Percentiles rank a stretch among this genome's conserved stretches.
phyloP scores from a whole-genome alignment of 2,329 filamentous ascomycete species.

The Diaporthe ampelina region DNA sequence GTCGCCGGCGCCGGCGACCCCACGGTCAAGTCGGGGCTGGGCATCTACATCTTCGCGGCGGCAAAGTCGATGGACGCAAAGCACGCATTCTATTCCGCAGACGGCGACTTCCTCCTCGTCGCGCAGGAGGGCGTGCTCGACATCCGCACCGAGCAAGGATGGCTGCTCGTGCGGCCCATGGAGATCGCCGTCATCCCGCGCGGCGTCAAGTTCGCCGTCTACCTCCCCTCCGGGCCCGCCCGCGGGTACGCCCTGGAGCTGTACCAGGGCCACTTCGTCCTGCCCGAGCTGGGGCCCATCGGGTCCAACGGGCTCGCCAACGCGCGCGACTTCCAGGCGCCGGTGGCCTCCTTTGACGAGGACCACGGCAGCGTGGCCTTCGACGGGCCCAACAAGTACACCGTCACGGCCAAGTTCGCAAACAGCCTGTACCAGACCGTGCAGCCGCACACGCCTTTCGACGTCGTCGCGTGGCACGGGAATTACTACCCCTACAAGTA shows the following conservation, averaged over 20 bases:
- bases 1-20: constrained; percentile 86
- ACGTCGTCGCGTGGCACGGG: constrained; percentile 85
- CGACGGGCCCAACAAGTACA: constrained; percentile 56
- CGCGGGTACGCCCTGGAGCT: constrained; percentile 83
- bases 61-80: constrained; percentile 82
- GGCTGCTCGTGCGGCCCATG: constrained; percentile 80
- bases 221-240: constrained; percentile 71
- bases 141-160: constrained; percentile 83
- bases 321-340: constrained; percentile 80
- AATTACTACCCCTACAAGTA: constrained; percentile 88
- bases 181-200: constrained; percentile 84
- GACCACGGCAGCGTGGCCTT: constrained; percentile 59
- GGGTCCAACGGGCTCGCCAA: constrained; percentile 83
- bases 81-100: constrained; percentile 87
- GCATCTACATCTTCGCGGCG: constrained; percentile 85
- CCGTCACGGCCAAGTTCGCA: constrained; percentile 75
- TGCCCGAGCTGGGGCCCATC: constrained; percentile 81
- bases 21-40: constrained; percentile 82
- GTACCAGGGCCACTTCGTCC: constrained; percentile 78
- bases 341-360: constrained; percentile 77
- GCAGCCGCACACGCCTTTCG: constrained; percentile 81
- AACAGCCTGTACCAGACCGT: constrained; percentile 75
- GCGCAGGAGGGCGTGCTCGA: constrained; percentile 81
- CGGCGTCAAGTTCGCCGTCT: constrained; percentile 80
- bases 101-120: constrained; percentile 84